Percentiles rank a stretch among this genome's conserved stretches.
Conservation (phyloP, 78 protist genomes). For the Capsaspora owczarzaki region DNA sequence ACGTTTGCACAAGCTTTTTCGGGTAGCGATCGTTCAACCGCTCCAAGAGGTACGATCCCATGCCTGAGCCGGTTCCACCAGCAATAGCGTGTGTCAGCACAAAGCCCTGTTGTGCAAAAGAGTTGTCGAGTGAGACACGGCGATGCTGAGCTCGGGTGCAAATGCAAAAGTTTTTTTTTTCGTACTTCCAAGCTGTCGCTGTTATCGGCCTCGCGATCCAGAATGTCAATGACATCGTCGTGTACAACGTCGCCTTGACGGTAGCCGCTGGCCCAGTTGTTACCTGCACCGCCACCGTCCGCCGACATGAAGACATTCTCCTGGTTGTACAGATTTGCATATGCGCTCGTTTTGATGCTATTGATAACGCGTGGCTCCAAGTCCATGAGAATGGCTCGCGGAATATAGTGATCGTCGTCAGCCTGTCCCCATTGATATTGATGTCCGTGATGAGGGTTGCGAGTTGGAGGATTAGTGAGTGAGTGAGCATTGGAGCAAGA, state of each 20-base stretch:
- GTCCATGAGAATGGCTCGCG: slow-evolving; percentile 94
- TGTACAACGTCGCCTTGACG: slow-evolving; percentile 41
- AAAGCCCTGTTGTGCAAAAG: slow-evolving; percentile 86
- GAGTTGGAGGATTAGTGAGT: no score
- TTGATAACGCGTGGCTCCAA: slow-evolving; percentile 93
- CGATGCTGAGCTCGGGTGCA: no score
- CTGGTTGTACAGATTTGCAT: slow-evolving; percentile 73
- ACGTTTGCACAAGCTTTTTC: slow-evolving; percentile 95
- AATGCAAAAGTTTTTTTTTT: not conserved
- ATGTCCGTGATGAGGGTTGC: no score
- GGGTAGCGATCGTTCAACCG: slow-evolving; percentile 88
- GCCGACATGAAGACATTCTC: slow-evolving; percentile 78
- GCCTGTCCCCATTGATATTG: slow-evolving; percentile 44
- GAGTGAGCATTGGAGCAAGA: no score
- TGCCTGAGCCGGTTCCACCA: slow-evolving; percentile 99
- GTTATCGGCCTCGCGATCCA: slow-evolving; percentile 96
- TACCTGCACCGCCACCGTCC: slow-evolving; percentile 96
- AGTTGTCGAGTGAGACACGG: no score
- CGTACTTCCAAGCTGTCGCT: slow-evolving; percentile 71
- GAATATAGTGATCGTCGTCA: slow-evolving; percentile 96
- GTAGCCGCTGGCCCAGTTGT: slow-evolving; percentile 90
- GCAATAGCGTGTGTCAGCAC: slow-evolving; percentile 89
- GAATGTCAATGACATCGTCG: slow-evolving; percentile 85
- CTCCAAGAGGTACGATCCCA: slow-evolving; percentile 92
- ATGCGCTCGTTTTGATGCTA: slow-evolving; percentile 35